Evolutionary conservation across 2,329 filamentous ascomycete genomes (phyloP), one percentile per base, ranked within the genome.

Genomic region (Curvularia sp.): DNA sequence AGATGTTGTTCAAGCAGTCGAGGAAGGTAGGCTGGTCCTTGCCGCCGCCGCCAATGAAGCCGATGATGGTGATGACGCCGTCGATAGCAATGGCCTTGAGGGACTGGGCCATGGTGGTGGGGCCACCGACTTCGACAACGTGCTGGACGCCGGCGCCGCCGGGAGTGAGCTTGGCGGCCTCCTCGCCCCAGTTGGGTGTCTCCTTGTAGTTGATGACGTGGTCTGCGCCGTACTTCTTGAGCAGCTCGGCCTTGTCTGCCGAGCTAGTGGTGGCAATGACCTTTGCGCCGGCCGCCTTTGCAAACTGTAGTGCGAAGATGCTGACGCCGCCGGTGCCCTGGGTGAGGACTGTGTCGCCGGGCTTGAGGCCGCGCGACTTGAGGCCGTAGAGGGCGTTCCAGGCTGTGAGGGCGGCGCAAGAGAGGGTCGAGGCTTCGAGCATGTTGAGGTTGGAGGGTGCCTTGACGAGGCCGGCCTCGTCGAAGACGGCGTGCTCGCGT

Each of bases 311-410:
- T 3, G 83, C 88, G 57, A 89, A 89, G 59, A 90, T 81, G 61
- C 82, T 85, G 7, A 91, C 88, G 57, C 88, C 88, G 19, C 89
- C 88, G 0, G 87, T 90, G n/a, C 88, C 89, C 74, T 90, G 87
- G 1, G 87, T 87, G 32, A 91, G 80, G 3, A 91, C 87, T 51
- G 72, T 79, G 15, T 78, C 71, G 5, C 77, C 76, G 8, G 73
- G 71, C 61, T 77, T 77, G 28, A 78, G 54, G 5, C 68, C 67
- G 55, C 71, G 72, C 42, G 74, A 74, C 63, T 79, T 71, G 4
- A 84, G 65, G 10, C 83, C 83, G 61, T 82, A 84, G 6, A 85
- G 74, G 0, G 79, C 81, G 65, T 85, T 84, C 83, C 83, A 85
- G 0, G 83, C 82, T 1, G 77, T 78, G 28, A 78, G 57, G 1